Evolutionary conservation across 345 rosid genomes (phyloP).

Genomic region (Salix udensis): DNA sequence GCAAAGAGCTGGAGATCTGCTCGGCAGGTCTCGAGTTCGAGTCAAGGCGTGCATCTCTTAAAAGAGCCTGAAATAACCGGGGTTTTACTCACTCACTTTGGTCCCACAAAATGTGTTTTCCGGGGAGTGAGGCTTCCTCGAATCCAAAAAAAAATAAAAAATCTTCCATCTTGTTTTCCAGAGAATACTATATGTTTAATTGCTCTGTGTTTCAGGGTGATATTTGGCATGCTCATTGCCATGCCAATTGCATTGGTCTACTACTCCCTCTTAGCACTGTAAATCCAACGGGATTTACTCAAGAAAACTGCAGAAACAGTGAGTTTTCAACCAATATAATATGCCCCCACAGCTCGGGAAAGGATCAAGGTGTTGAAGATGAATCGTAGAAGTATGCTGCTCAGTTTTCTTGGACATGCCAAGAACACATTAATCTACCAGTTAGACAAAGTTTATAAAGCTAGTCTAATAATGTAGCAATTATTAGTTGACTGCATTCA

Average conservation of each 20-base stretch:
- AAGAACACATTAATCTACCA: not conserved
- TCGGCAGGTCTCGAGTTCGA: too few relatives aligned
- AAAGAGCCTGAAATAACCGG: too few relatives aligned
- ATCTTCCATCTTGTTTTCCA: not conserved
- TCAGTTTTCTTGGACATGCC: conserved; percentile 2
- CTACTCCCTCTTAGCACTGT: conserved; percentile 62
- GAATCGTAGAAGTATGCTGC: conserved; percentile 4
- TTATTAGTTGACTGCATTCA: not conserved
- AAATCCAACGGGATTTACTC: not conserved
- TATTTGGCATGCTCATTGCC: conserved; percentile 74
- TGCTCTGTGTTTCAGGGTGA: conserved; percentile 50
- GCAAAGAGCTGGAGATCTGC: too few relatives aligned
- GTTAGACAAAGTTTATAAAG: not conserved
- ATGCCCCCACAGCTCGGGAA: not conserved
- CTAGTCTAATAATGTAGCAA: not conserved
- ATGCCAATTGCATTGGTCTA: conserved; percentile 71
- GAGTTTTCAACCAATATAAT: not conserved
- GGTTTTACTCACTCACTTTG: too few relatives aligned
- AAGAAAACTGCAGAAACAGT: conserved; percentile 8
- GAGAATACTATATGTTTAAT: not conserved
- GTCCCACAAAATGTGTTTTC: too few relatives aligned
- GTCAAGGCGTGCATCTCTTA: too few relatives aligned
- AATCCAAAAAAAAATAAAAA: too few relatives aligned
- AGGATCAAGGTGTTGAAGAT: not conserved
- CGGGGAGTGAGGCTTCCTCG: too few relatives aligned